Percentiles rank a stretch among this genome's conserved stretches.
These are phyloP conservation scores for Linnemannia elongata DNA, from an alignment of 192 early-diverging fungal genomes.

Conservation along the genomic window DNA sequence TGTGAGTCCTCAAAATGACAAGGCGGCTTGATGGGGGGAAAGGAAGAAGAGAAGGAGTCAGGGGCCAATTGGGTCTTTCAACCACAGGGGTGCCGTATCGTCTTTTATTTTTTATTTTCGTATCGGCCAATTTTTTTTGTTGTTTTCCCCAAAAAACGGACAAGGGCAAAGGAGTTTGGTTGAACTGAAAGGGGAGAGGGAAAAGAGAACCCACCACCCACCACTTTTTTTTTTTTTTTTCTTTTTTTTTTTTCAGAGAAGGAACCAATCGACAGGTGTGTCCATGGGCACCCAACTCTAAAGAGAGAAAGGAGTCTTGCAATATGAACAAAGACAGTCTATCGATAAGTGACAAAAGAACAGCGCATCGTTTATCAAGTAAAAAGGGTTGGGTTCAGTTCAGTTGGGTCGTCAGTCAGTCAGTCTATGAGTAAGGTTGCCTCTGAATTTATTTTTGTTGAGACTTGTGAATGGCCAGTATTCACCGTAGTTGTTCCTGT, in stretches of 20 bases:
- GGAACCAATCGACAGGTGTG: constrained; percentile 20
- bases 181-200: not conserved
- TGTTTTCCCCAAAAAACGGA: not conserved
- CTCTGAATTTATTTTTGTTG: too few relatives aligned
- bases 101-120: not conserved
- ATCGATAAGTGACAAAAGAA: not conserved
- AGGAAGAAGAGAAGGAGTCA: not conserved
- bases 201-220: not conserved
- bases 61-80: not conserved
- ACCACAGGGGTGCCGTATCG: not conserved
- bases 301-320: not conserved
- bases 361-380: too few relatives aligned
- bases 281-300: constrained; percentile 30
- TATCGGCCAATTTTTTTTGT: not conserved
- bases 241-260: not conserved
- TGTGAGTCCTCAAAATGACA: not conserved
- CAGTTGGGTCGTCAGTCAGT: too few relatives aligned
- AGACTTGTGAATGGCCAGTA: too few relatives aligned
- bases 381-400: too few relatives aligned
- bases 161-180: not conserved
- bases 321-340: not conserved
- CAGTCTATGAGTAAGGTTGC: too few relatives aligned
- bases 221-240: not conserved
- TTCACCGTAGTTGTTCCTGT: too few relatives aligned
- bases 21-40: not conserved